Evolutionary conservation across 495 filamentous ascomycete species (phyloP), one percentile per base, ranked within the genome.

Genomic region (Aspergillus cavernicola): DNA sequence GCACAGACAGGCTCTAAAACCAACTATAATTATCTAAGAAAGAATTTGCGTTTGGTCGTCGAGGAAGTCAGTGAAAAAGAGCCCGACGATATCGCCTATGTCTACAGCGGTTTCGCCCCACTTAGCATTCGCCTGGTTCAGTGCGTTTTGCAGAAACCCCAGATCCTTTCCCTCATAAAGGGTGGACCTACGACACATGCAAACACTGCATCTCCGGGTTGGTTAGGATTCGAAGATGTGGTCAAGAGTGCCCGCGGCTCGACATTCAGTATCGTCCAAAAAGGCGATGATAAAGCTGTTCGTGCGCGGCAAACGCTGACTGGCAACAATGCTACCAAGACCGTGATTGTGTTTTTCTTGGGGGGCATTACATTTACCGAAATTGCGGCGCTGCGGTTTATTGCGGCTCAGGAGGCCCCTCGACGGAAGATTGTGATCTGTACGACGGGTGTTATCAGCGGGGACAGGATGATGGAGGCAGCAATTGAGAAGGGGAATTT

Each of bases 1-100:
- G 76, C 75, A 13, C 69, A 74, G 38, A 65, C 78, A 26, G 75
- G 77, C 48, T 70, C 75, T 10, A 92, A 90, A 67, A 98, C 93
- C 3, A 96, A 96, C 64, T 98, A 97, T 74, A 83, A 81, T 20
- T 87, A 88, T 63, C 75, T 97, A 11, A 86, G 95, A 28, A 90
- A 90, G 65, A 81, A 83, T 55, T 83, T 99, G 22, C 82, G 86
- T 20, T 81, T 99, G 42, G 92, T 97, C 56, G 86, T 96, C 47
- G 92, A 97, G 66, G 95, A 99, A 66, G 92, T 97, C 52, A 92
- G 95, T 64, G 95, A 97, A 66, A 85, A 92, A 39, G 89, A 96
- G n/a, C 95, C 95, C 8, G 85, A 92, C 59, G 95, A 99, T 55
- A 88, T 97, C 55, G 89, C 95, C 9, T 99, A 97, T 63, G 92